Evolutionary conservation across 2,329 filamentous ascomycete genomes (phyloP), one percentile per base, ranked within the genome.

Genomic region (Clonostachys byssicola): DNA sequence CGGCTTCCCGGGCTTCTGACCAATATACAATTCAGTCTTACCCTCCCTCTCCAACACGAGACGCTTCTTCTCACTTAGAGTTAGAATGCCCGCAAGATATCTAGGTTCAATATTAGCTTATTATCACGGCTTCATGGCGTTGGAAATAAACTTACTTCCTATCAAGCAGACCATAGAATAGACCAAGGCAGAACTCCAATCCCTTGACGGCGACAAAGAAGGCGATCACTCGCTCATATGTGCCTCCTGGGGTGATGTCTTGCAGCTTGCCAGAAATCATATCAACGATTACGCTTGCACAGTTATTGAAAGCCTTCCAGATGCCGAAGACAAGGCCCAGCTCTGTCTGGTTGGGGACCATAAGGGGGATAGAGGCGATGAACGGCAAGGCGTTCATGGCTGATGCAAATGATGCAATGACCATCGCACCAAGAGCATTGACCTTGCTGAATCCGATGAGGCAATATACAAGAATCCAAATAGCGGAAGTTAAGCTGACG

Each of bases 241-340:
- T 58, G 9, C 46, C 44, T n/a, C 51, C 52, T 7, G 54, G 56
- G 0, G 58, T 60, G 13, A 55, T 55, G 42, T 58, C 57, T n/a
- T 60, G 55, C 14, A 60, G 47, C 10, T 52, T 47, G 2, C 57
- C 56, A 7, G 57, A 51, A 45, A 59, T 58, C 55, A 60, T 60
- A 38, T 60, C 58, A 12, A 60, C 54, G 18, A 60, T 49, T 14
- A 59, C 56, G 20, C 54, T 58, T 18, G 52, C 55, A 38, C 54
- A 53, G 40, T 60, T 60, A 48, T 60, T 60, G 35, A 59, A 60
- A 2, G 54, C 51, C 48, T 59, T 58, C 58, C 57, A 60, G 40
- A 60, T 55, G 12, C 58, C 56, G 30, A 60, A 53, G 2, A 52
- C 56, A 2, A 59, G 56, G 8, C 58, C 57, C 6, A 60, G 49